Conservation (phyloP, 2,329 filamentous ascomycete genomes). For the Hymenoscyphus occultus region DNA sequence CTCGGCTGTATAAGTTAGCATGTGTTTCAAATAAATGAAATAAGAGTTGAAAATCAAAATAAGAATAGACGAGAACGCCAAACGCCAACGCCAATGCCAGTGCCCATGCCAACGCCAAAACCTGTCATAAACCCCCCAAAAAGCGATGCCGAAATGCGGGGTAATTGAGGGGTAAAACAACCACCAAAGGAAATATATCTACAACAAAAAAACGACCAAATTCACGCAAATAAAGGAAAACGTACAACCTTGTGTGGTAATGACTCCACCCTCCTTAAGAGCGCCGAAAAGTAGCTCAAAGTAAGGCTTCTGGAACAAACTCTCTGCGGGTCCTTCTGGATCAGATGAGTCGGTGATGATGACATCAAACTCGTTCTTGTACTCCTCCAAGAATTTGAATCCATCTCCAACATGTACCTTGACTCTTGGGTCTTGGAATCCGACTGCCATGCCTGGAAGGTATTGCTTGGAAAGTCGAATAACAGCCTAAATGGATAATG, state of each 20-base stretch:
- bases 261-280: constrained; percentile 91
- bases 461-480: constrained; percentile 98
- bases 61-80: constrained; percentile 6
- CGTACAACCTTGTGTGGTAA: constrained; percentile 99
- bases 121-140: background rate
- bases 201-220: constrained; percentile 21
- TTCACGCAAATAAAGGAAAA: constrained; percentile 57
- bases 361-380: constrained; percentile 97
- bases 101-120: background rate
- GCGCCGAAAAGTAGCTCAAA: constrained; percentile 91
- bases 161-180: constrained; percentile 12
- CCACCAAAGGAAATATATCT: constrained; percentile 9
- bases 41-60: background rate
- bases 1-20: constrained; percentile 62
- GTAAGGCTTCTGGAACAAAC: constrained; percentile 97
- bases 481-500: constrained; percentile 61
- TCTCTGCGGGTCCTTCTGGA: constrained; percentile 93
- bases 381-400: constrained; percentile 97
- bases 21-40: constrained; percentile 8
- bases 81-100: background rate
- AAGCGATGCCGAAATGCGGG: background rate
- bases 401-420: constrained; percentile 93
- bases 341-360: constrained; percentile 99
- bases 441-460: constrained; percentile 88
- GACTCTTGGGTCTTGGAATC: constrained; percentile 91